A percentile compares a stretch with the other conserved stretches of the same genome.
Conservation (phyloP, 2,329 filamentous ascomycete genomes). For the Fusarium floridanum region DNA sequence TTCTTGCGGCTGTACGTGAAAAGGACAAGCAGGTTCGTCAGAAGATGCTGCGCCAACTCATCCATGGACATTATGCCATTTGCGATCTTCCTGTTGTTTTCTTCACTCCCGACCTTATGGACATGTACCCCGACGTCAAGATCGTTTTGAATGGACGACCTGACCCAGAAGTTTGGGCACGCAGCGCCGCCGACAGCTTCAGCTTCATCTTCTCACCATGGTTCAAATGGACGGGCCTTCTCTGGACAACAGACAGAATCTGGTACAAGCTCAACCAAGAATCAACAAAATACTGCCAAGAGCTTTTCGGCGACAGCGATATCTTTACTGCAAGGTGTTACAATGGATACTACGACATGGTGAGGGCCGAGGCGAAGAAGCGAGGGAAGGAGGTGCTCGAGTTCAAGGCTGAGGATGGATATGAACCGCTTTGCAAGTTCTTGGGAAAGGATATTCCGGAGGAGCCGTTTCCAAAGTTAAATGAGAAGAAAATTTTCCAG, state of each 20-base stretch:
- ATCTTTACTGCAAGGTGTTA: slow-evolving; percentile 19
- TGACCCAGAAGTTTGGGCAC: slow-evolving; percentile 44
- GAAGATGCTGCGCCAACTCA: slow-evolving; percentile 48
- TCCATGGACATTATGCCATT: slow-evolving; percentile 48
- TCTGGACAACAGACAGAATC: slow-evolving; percentile 47
- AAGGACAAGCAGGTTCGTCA: slow-evolving; percentile 42
- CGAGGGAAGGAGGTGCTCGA: slow-evolving; percentile 44
- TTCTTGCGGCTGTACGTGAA: slow-evolving; percentile 47
- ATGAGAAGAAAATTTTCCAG: slow-evolving; percentile 35
- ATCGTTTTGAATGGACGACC: slow-evolving; percentile 51
- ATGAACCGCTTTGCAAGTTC: slow-evolving; percentile 59
- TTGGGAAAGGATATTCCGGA: slow-evolving; percentile 27
- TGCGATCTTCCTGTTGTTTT: slow-evolving; percentile 49
- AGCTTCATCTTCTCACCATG: slow-evolving; percentile 46
- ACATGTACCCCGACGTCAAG: slow-evolving; percentile 53
- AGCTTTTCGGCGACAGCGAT: background rate
- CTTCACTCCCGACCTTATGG: slow-evolving; percentile 55
- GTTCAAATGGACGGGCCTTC: slow-evolving; percentile 44
- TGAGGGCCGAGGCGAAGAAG: slow-evolving; percentile 48
- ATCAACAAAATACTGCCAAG: background rate
- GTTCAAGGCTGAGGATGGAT: slow-evolving; percentile 54
- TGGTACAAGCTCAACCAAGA: slow-evolving; percentile 44
- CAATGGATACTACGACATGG: slow-evolving; percentile 35
- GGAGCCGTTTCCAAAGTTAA: slow-evolving; percentile 34
- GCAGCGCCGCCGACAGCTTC: slow-evolving; percentile 44